phyloP scores from a whole-genome alignment of 2,329 filamentous ascomycete species.

The Pseudogymnoascus sp. region DNA sequence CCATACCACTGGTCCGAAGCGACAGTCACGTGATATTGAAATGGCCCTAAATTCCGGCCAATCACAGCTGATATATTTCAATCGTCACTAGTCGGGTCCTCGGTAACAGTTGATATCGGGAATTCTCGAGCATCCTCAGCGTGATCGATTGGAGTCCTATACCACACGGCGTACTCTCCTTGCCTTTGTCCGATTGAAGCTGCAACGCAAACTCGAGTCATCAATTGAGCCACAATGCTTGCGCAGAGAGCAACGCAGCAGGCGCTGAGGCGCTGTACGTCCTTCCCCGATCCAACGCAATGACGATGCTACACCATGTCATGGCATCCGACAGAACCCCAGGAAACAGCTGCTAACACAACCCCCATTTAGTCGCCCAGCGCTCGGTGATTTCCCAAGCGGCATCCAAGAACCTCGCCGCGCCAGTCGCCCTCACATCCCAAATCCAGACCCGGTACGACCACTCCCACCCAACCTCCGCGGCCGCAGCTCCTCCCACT shows the following conservation, averaged over 20 bases:
- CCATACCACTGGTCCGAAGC: not conserved
- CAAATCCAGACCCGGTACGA: constrained; percentile 41
- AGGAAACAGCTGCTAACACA: constrained; percentile 5
- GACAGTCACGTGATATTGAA: constrained; percentile 16
- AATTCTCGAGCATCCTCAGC: constrained; percentile 8
- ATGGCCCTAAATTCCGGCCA: not conserved
- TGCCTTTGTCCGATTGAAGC: constrained; percentile 7
- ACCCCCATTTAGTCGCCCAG: constrained; percentile 32
- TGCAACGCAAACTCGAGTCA: constrained; percentile 6
- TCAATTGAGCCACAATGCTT: constrained; percentile 32
- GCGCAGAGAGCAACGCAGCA: constrained; percentile 36
- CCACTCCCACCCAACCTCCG: not conserved
- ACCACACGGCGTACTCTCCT: constrained; percentile 9
- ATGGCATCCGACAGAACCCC: constrained; percentile 14
- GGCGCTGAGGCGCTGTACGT: constrained; percentile 35
- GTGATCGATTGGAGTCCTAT: constrained; percentile 4
- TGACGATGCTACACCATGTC: constrained; percentile 1
- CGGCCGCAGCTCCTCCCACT: not conserved
- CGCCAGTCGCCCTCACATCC: constrained; percentile 34
- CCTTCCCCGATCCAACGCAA: not conserved
- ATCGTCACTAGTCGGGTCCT: constrained; percentile 10
- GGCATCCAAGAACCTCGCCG: constrained; percentile 32
- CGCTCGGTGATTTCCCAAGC: constrained; percentile 33
- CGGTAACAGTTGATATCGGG: constrained; percentile 11
- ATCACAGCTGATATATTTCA: constrained; percentile 9